Conservation (phyloP, 1,139 yeast species). For the Zygosaccharomyces sapae region DNA sequence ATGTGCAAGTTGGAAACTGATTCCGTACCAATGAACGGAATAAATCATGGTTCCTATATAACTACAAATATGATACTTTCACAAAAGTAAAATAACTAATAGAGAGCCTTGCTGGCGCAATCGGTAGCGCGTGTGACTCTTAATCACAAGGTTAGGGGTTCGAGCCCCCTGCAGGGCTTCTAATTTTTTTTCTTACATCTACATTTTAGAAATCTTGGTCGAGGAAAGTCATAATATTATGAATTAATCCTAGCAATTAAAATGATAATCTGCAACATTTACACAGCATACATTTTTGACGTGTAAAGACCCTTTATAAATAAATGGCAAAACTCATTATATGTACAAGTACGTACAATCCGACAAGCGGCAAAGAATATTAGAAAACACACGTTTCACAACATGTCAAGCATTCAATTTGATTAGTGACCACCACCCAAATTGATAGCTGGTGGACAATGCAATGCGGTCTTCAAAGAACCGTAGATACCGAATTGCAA, state of each 20-base stretch:
- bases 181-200: not conserved
- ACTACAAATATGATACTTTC: too few species aligned
- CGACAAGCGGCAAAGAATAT: conserved; percentile 11
- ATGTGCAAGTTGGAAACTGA: too few species aligned
- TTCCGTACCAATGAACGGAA: too few species aligned
- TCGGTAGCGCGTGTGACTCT: conserved; percentile 48
- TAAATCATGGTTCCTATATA: too few species aligned
- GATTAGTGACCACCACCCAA: conserved; percentile 43
- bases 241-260: too few species aligned
- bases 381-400: conserved; percentile 4
- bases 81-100: too few species aligned
- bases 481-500: conserved; percentile 89
- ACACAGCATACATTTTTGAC: not conserved
- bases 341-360: conserved; percentile 9
- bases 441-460: conserved; percentile 76
- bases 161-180: conserved; percentile 46
- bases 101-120: conserved; percentile 44
- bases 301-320: not conserved
- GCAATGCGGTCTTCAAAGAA: conserved; percentile 65
- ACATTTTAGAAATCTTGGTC: too few species aligned
- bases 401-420: conserved; percentile 1
- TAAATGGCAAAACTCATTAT: conserved; percentile 6
- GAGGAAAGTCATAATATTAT: too few species aligned
- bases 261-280: too few species aligned
- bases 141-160: conserved; percentile 45